Conservation (phyloP, 2,329 filamentous ascomycete species). For the Mollisia scopiformis region DNA sequence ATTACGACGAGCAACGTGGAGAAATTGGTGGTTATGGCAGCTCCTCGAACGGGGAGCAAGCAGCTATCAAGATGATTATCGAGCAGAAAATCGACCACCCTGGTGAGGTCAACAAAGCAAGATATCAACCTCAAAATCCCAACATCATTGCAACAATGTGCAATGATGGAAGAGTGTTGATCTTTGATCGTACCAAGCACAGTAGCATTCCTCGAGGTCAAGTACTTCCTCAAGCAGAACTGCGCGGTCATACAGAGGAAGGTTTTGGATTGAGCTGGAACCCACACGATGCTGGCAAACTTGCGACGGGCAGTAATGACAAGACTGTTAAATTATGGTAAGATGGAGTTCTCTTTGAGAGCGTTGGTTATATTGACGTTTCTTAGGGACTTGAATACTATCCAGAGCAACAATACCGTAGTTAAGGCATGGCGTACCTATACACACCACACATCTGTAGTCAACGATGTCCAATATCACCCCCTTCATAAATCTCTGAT, state of each 20-base stretch:
- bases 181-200: constrained; percentile 97
- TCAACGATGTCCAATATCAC: constrained; percentile 97
- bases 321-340: constrained; percentile 90
- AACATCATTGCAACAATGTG: constrained; percentile 95
- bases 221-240: constrained; percentile 80
- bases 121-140: constrained; percentile 96
- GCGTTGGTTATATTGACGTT: constrained; percentile 9
- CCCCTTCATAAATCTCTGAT: constrained; percentile 83
- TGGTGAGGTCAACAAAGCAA: constrained; percentile 96
- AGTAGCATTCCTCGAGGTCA: constrained; percentile 73
- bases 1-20: constrained; percentile 89
- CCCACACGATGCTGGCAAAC: constrained; percentile 74
- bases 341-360: constrained; percentile 6
- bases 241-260: constrained; percentile 83
- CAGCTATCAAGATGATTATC: constrained; percentile 83
- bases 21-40: constrained; percentile 94
- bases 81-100: constrained; percentile 96
- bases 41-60: constrained; percentile 64
- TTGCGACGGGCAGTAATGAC: constrained; percentile 92
- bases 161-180: constrained; percentile 82
- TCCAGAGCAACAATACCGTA: constrained; percentile 69
- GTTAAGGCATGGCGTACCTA: constrained; percentile 77
- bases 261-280: constrained; percentile 95
- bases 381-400: constrained; percentile 80
- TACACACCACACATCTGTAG: constrained; percentile 85